Evolutionary conservation across 140 eudicot genomes (phyloP).

Genomic region (Senecio squalidus): DNA sequence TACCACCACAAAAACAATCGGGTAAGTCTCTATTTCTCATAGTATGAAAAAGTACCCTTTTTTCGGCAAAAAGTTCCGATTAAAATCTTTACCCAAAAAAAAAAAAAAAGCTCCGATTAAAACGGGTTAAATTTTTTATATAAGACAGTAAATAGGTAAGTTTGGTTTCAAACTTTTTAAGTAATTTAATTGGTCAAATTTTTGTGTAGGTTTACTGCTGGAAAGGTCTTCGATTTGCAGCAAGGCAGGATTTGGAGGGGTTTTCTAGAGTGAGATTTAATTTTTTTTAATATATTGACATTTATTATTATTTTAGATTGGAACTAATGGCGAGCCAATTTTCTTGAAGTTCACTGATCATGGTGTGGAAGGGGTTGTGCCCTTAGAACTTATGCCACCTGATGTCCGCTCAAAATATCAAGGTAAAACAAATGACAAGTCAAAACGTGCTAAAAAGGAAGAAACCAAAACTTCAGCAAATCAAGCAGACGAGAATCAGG

Average conservation of each 20-base stretch:
- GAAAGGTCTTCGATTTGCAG: conserved; percentile 97
- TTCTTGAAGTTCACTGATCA: conserved; percentile 75
- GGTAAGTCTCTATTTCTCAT: conserved; percentile 36
- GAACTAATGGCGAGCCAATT: neutral
- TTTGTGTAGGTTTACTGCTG: conserved; percentile 82
- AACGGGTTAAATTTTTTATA: neutral
- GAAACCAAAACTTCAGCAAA: conserved; percentile 59
- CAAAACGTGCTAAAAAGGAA: conserved; percentile 91
- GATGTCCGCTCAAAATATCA: conserved; percentile 78
- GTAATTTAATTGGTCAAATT: neutral
- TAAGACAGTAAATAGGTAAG: neutral
- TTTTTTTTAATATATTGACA: neutral
- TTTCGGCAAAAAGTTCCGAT: no score
- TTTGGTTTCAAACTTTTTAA: neutral
- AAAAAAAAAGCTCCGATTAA: no score
- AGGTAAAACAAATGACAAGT: conserved; percentile 67
- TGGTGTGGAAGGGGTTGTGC: conserved; percentile 98
- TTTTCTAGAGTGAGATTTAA: conserved; percentile 73
- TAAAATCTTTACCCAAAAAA: neutral
- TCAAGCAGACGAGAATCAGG: conserved; percentile 87
- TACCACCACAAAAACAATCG: conserved; percentile 94
- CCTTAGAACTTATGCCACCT: conserved; percentile 77
- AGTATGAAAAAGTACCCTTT: neutral
- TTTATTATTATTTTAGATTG: neutral
- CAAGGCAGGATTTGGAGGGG: conserved; percentile 96